Base-by-base conservation (phyloP, 306 rosid species). In the Morella rubra region DNA sequence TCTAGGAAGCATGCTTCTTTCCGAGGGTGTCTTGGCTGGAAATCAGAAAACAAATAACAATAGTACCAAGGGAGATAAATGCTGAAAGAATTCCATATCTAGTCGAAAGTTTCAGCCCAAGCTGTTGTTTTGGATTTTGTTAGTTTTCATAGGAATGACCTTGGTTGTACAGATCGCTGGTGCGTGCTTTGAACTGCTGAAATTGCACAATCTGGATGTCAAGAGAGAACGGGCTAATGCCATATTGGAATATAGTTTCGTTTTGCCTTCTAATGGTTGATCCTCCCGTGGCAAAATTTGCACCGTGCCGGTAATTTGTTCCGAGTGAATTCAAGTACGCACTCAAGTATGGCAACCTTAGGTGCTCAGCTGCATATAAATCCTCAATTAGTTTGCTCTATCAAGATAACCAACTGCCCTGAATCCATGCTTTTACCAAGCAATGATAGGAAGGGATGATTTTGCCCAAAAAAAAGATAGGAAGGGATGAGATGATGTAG, bases 221-320 rank as follows among this genome's bases (percentile, higher is more conserved):
- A 44, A 93, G 96, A 1, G 88, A 84, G 64, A 93, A 93, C 5
- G 98, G 98, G 65, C 98, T 93, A 9, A 91, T 90, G 27, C 97
- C 96, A 79, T 93, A 74, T 55, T 93, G 83, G 45, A 79, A 93
- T 44, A 91, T 91, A 81, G 98, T 91, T 59, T 94, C 98, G 50
- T 94, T 94, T 56, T 82, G 96, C 85, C 71, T 89, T 79, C 96
- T 85, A 50, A 94, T 84, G 32, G 98, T 94, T 60, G 98, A 91
- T 72, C 98, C 98, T 40, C 98, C 98, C 0, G 98, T 94, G 12
- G 97, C 98, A 22, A 94, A 94, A 75, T 94, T 94, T 0, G 98
- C 98, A 8, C 98, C 98, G 27, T 90, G 93, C 54, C 88, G 83
- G 82, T 84, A 94, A 84, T 84, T 85, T 27, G 95, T 84, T 61